phyloP scores from a whole-genome alignment of 495 filamentous ascomycete genomes.

The Lasiosphaeria hispida region DNA sequence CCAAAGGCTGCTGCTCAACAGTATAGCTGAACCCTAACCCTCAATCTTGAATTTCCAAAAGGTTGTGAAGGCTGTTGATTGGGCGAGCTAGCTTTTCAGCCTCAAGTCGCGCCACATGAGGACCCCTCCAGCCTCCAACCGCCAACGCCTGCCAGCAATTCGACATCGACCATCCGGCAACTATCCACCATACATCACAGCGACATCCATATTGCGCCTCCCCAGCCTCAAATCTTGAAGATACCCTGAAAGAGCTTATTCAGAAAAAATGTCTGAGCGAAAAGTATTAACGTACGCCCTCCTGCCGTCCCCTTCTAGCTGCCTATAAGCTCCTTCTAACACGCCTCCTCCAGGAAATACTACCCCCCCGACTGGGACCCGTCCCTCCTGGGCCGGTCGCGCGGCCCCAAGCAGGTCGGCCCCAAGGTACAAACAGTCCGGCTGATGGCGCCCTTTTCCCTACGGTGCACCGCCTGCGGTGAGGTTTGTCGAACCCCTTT shows the following conservation, averaged over 20 bases:
- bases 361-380: slow-evolving; percentile 99
- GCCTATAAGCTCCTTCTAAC: no score
- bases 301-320: no score
- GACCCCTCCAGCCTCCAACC: neutral
- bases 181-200: no score
- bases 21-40: neutral
- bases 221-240: no score
- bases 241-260: no score
- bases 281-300: slow-evolving; percentile 1
- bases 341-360: slow-evolving; percentile 53
- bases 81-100: neutral
- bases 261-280: slow-evolving; percentile 4
- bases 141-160: neutral
- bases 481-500: slow-evolving; percentile 73
- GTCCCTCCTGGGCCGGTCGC: slow-evolving; percentile 65
- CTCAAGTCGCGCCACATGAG: neutral
- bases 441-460: slow-evolving; percentile 94
- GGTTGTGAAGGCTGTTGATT: no score
- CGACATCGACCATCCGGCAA: no score
- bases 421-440: slow-evolving; percentile 85
- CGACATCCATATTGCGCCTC: no score
- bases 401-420: slow-evolving; percentile 65
- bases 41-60: neutral
- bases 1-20: no score
- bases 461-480: slow-evolving; percentile 88